Conservation (phyloP, 192 early-diverging fungal genomes). For the Chytriomyces hyalinus region DNA sequence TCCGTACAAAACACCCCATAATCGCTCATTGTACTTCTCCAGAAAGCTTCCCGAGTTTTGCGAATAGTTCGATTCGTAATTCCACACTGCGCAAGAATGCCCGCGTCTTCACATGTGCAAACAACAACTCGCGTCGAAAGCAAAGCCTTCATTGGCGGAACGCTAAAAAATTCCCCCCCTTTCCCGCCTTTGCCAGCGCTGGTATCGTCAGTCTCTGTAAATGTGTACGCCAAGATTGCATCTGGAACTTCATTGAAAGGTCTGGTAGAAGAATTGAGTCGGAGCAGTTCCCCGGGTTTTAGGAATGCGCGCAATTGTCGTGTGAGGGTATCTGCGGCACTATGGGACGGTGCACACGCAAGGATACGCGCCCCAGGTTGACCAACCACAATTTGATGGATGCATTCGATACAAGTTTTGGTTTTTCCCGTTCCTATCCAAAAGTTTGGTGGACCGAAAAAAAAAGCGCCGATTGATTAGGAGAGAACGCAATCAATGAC, state of each 20-base stretch:
- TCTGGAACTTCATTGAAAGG: conserved; percentile 51
- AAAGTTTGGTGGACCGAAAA: no score
- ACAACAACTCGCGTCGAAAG: conserved; percentile 54
- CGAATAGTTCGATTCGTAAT: conserved; percentile 39
- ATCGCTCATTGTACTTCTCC: background rate
- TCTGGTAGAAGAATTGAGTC: conserved; percentile 52
- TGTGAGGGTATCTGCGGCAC: conserved; percentile 60
- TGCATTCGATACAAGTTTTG: conserved; percentile 55
- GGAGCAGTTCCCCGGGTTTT: conserved; percentile 44
- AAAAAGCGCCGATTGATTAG: no score
- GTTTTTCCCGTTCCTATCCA: conserved; percentile 63
- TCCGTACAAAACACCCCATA: conserved; percentile 10
- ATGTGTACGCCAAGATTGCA: conserved; percentile 54
- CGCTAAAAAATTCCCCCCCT: conserved; percentile 35
- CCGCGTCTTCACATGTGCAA: conserved; percentile 57
- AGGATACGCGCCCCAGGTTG: conserved; percentile 51
- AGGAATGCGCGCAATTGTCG: conserved; percentile 49
- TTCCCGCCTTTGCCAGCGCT: conserved; percentile 16
- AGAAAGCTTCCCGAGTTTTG: background rate
- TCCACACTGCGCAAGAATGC: conserved; percentile 51
- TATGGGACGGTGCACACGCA: conserved; percentile 60
- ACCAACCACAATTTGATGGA: conserved; percentile 49
- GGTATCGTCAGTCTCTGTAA: background rate
- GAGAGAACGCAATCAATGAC: background rate
- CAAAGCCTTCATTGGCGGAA: conserved; percentile 50